A percentile compares a stretch with the other conserved stretches of the same genome.
phyloP scores from a whole-genome alignment of 495 filamentous ascomycete species.

The Oleoguttula mirabilis region DNA sequence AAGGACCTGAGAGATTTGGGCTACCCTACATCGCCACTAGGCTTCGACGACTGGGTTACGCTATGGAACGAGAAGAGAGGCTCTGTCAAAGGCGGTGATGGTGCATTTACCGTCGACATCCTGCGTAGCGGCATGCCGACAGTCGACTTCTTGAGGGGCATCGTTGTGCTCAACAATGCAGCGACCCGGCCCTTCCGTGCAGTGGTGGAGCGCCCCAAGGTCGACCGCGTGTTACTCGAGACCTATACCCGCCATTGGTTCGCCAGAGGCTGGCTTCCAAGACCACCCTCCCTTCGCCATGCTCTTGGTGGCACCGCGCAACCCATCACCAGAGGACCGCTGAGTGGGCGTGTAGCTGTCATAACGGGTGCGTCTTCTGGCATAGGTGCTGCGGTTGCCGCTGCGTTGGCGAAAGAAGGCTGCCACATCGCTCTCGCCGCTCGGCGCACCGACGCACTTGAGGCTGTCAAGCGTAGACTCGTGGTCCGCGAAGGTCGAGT shows the following conservation, averaged over 20 bases:
- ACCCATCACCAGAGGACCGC: slow-evolving; percentile 32
- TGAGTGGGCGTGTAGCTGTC: slow-evolving; percentile 43
- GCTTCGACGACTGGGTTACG: slow-evolving; percentile 51
- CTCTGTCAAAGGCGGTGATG: slow-evolving; percentile 44
- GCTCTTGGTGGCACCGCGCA: slow-evolving; percentile 26
- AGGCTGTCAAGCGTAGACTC: slow-evolving; percentile 42
- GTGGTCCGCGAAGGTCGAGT: slow-evolving; percentile 40
- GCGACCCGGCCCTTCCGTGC: slow-evolving; percentile 43
- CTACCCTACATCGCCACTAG: slow-evolving; percentile 45
- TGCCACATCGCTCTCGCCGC: slow-evolving; percentile 52
- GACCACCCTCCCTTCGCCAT: slow-evolving; percentile 36
- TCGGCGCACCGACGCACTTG: slow-evolving; percentile 47
- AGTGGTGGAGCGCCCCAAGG: slow-evolving; percentile 46
- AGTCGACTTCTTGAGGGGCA: slow-evolving; percentile 44
- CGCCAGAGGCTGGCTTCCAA: slow-evolving; percentile 52
- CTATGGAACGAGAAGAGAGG: slow-evolving; percentile 51
- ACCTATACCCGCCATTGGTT: slow-evolving; percentile 60
- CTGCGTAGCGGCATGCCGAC: slow-evolving; percentile 47
- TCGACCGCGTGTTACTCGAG: slow-evolving; percentile 47
- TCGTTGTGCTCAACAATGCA: slow-evolving; percentile 51
- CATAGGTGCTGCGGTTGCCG: slow-evolving; percentile 41
- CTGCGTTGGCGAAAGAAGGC: slow-evolving; percentile 36
- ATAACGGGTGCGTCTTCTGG: slow-evolving; percentile 45
- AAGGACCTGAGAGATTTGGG: slow-evolving; percentile 45
- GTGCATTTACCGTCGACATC: slow-evolving; percentile 41